These are phyloP conservation scores for Macrolepiota fuliginosa DNA, from an alignment of 768 basidiomycete species.

Conservation along the genomic window DNA sequence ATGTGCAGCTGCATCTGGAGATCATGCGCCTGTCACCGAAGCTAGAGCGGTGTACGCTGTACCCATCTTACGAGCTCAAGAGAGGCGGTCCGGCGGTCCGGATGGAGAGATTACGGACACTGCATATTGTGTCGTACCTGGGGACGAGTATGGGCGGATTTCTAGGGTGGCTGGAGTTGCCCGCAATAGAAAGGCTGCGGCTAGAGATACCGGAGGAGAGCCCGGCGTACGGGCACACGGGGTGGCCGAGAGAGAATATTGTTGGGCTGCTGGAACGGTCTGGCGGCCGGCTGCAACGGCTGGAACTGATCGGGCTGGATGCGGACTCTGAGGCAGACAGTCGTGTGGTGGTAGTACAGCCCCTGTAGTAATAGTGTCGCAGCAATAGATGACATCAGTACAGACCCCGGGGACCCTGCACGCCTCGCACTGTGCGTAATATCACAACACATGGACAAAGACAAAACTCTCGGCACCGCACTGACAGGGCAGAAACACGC, in stretches of 20 bases:
- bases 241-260: constrained; percentile 19
- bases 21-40: constrained; percentile 22
- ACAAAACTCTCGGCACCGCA: background rate
- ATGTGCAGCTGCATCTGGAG: constrained; percentile 23
- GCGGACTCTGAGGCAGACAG: background rate
- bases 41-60: constrained; percentile 21
- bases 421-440: background rate
- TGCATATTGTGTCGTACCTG: constrained; percentile 22
- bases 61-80: constrained; percentile 17
- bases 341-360: background rate
- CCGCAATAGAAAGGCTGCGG: constrained; percentile 18
- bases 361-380: background rate
- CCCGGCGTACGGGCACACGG: constrained; percentile 18
- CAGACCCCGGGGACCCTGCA: background rate
- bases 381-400: constrained; percentile 1
- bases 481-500: background rate
- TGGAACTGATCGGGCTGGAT: constrained; percentile 17
- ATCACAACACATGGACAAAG: too few species aligned
- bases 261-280: constrained; percentile 22
- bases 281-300: constrained; percentile 14
- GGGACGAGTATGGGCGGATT: constrained; percentile 18
- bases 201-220: constrained; percentile 22
- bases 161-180: constrained; percentile 21
- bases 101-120: constrained; percentile 12
- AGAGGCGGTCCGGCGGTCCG: constrained; percentile 1